Base-by-base conservation (phyloP, 2,329 filamentous ascomycete species). In the Alternaria ethzedia region DNA sequence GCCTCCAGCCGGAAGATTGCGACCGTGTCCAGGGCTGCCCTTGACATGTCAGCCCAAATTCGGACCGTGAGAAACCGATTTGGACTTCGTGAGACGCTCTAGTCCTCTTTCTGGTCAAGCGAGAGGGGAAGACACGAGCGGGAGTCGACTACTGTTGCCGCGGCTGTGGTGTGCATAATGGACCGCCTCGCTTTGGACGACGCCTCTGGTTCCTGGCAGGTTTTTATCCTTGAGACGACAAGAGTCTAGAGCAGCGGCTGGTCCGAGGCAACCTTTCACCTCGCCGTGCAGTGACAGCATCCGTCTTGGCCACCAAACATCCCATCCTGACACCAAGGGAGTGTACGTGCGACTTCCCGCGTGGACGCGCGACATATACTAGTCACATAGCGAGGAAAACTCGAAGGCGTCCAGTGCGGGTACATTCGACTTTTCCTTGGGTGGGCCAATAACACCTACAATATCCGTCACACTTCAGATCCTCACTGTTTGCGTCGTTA, bases 41-140 rank as follows among this genome's bases (percentile, higher is more conserved):
- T 62, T 28, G 23, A 54, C 13, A 52, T 59, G 56, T 54, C 49
- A 59, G 49, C 59, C 55, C 49, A 32, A 52, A 62, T 59, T 62
- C 59, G 59, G 59, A 43, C 59, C 59, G 55, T 43, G 9, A 26
- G 12, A 12, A 58, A n/a, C 47, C 43, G 17, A 45, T 62, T 51
- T 41, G 28, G 57, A 50, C 46, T 20, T 52, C 13, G 43, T 62
- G 49, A 57, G 55, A 62, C 43, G 43, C 20, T 13, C 59, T 62
- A 62, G 47, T 46, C n/a, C 59, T 59, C 23, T 23, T 59, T 62
- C 6, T 54, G 47, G 55, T 47, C 57, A 59, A 36, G 23, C 43
- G 49, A 28, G 17, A 59, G 47, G 21, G 45, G 25, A 54, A 36
- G 15, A 43, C 21, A 49, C 55, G 45, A 45, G 28, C 59, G 59